Evolutionary conservation across 805 yeast genomes (phyloP).

Genomic region (Starmera dryadoides): DNA sequence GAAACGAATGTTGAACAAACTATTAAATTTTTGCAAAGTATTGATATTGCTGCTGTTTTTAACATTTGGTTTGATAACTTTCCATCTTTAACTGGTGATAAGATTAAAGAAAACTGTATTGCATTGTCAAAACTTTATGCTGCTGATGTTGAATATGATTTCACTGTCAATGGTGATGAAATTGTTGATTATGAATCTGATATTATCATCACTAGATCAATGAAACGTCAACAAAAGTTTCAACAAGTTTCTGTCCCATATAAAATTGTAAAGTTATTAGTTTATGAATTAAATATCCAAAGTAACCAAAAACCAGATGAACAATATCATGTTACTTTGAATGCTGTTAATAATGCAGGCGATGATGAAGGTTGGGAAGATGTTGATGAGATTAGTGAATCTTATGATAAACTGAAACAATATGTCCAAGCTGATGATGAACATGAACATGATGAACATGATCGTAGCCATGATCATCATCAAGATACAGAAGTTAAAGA

Average conservation of each 20-base stretch:
- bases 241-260: slow-evolving; percentile 60
- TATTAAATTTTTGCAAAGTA: slow-evolving; percentile 45
- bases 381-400: slow-evolving; percentile 58
- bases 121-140: slow-evolving; percentile 68
- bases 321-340: slow-evolving; percentile 10
- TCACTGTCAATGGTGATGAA: slow-evolving; percentile 73
- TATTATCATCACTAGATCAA: slow-evolving; percentile 78
- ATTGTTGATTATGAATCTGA: slow-evolving; percentile 49
- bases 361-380: slow-evolving; percentile 62
- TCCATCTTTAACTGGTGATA: slow-evolving; percentile 74
- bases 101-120: slow-evolving; percentile 54
- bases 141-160: slow-evolving; percentile 44
- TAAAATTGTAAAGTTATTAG: slow-evolving; percentile 66
- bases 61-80: slow-evolving; percentile 82
- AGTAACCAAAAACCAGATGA: slow-evolving; percentile 39
- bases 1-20: slow-evolving; percentile 55
- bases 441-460: slow-evolving; percentile 5
- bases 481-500: slow-evolving; percentile 20
- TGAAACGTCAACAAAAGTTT: slow-evolving; percentile 55
- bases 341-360: slow-evolving; percentile 4
- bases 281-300: slow-evolving; percentile 65
- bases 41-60: slow-evolving; percentile 43
- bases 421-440: slow-evolving; percentile 39
- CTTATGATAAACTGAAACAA: slow-evolving; percentile 53
- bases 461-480: slow-evolving; percentile 7